Evolutionary conservation across 2,329 filamentous ascomycete genomes (phyloP), one percentile per base, ranked within the genome.

Genomic region (Huntiella abstrusa): DNA sequence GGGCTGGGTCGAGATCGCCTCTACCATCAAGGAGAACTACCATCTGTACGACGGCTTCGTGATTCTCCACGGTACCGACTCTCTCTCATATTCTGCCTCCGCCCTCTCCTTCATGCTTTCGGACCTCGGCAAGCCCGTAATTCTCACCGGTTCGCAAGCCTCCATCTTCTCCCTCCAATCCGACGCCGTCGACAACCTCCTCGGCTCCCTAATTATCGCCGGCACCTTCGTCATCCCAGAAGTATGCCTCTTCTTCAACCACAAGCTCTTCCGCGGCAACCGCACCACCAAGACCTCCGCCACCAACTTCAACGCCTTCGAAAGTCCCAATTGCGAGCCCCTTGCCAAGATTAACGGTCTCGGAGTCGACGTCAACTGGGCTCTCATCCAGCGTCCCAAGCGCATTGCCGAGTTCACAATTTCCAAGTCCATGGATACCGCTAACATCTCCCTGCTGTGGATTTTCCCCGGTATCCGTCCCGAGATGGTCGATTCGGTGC

Each of bases 181-280:
- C 44, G 87, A 95, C 60, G 87, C 86, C 7, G 82, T 86, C 34
- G 86, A 92, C 63, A 95, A 94, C 56, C 71, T 95, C 10, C 72
- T 94, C 4, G 83, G 83, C 15, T 87, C 84, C 1, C 70, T 94
- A 56, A 85, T 94, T 57, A 80, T 94, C 47, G 87, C 87, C 3
- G 85, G 85, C 33, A 91, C 91, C 50, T 93, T 93, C 58, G 82
- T 85, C 64, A 84, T 95, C 49, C 86, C 87, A 0, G 87, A 94
- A 60, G 87, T 95, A 45, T 87, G 84, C 58, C 70, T 95, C 33
- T 94, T 92, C 66, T 95, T 95, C 69, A 84, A 91, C 62, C 83
- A 92, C 64, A 84, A 79, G 53, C 72, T 95, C 15, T 92, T 87
- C 64, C 77, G 87, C 19, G 87, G 87, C 12, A 94, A 93, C 62